Conservation (phyloP, 345 rosid species). For the Gossypioides kirkii region DNA sequence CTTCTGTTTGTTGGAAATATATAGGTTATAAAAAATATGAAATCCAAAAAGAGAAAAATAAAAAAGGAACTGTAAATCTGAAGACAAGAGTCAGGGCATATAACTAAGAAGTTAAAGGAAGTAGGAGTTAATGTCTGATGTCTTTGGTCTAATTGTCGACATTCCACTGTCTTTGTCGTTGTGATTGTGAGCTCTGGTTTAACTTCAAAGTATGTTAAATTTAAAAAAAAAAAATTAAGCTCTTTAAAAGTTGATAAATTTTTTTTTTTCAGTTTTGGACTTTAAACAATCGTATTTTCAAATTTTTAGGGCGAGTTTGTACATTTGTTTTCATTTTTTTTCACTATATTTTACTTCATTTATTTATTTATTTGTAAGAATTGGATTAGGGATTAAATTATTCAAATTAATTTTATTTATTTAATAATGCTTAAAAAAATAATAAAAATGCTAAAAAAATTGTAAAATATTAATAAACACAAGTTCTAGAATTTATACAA, state of each 20-base stretch:
- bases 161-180: conserved; percentile 8
- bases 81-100: not conserved
- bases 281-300: too few relatives aligned
- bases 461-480: too few relatives aligned
- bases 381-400: too few relatives aligned
- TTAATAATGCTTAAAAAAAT: too few relatives aligned
- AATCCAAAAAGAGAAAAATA: not conserved
- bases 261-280: too few relatives aligned
- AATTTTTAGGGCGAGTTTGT: too few relatives aligned
- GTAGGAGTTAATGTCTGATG: not conserved
- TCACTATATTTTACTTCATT: not conserved
- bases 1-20: conserved; percentile 26
- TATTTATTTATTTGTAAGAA: too few relatives aligned
- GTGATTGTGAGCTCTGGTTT: not conserved
- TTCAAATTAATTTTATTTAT: too few relatives aligned
- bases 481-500: too few relatives aligned
- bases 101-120: not conserved
- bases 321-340: not conserved
- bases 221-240: too few relatives aligned
- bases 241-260: too few relatives aligned
- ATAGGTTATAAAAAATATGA: not conserved
- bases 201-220: not conserved
- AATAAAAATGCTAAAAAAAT: too few relatives aligned
- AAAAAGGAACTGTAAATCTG: not conserved
- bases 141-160: not conserved